Conservation (phyloP, 139 green algal genomes). For the Picochlorum sp. region DNA sequence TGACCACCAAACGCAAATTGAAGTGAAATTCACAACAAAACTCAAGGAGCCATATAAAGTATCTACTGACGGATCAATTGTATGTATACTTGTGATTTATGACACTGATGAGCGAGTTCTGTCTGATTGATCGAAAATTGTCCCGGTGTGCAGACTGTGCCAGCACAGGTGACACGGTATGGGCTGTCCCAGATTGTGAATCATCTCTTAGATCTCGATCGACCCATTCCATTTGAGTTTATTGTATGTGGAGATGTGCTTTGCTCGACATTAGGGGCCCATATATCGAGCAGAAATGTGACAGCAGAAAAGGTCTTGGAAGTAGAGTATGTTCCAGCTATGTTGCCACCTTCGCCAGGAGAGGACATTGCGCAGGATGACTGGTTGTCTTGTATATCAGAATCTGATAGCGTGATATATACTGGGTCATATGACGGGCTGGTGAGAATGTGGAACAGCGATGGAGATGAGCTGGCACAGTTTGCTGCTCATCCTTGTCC, state of each 20-base stretch:
- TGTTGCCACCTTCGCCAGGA: constrained; percentile 64
- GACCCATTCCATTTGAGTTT: constrained; percentile 85
- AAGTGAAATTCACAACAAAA: constrained; percentile 71
- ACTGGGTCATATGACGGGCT: constrained; percentile 23
- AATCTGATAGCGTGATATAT: not conserved
- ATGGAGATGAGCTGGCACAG: constrained; percentile 2
- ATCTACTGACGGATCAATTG: not conserved
- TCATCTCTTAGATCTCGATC: constrained; percentile 77
- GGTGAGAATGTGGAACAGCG: constrained; percentile 18
- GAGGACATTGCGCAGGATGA: constrained; percentile 30
- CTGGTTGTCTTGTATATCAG: constrained; percentile 29
- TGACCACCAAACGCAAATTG: constrained; percentile 56
- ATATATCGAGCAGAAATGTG: constrained; percentile 55
- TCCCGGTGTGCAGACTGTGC: constrained; percentile 60
- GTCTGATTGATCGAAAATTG: not conserved
- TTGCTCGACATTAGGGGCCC: constrained; percentile 63
- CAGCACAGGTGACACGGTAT: constrained; percentile 75
- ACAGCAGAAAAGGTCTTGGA: constrained; percentile 78
- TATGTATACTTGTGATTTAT: not conserved
- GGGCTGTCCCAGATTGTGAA: constrained; percentile 96
- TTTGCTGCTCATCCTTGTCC: constrained; percentile 28
- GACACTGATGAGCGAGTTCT: not conserved
- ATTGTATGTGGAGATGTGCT: constrained; percentile 81
- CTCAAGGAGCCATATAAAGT: constrained; percentile 64
- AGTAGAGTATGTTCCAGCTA: constrained; percentile 86